Base-by-base conservation (phyloP, 495 filamentous ascomycete genomes). In the Entonaema liquescens region DNA sequence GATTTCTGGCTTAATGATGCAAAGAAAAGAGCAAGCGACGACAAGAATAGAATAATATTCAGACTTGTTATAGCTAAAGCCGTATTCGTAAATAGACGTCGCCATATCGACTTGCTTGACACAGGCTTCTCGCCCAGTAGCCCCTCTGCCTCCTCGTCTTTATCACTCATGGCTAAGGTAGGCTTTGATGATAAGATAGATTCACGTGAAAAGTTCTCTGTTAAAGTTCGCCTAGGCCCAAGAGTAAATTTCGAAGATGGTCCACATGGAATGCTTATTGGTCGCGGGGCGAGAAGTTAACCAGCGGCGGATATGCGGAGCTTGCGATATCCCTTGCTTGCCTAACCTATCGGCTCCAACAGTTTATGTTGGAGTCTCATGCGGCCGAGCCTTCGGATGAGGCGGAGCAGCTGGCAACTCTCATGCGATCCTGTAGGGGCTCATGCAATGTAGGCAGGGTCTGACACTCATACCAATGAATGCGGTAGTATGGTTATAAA, bases 11-110 rank as follows among this genome's bases (percentile, higher is more conserved):
- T 47, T 25, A 33, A 33, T 13, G 62, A 58, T 36, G 33, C 58
- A 1, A 42, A 40, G 53, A 71, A 71, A 6, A 71, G 62, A 33
- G 26, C 44, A 5, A 71, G 57, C 25, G 68, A 71, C 59, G 58
- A 59, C 33, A 25, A 28, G 35, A 71, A 71, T 21, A 67, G 12
- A 28, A 59, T 36, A 40, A 62, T 40, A 15, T 71, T 71, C n/a
- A 57, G 35, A 21, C 36, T 11, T 15, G 68, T 67, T 58, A 67
- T 52, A 6, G 57, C 6, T 53, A 71, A 3, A 4, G 38, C 19
- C 11, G 44, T 3, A 15, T 8, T 53, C 58, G 52, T 21, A 9
- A 33, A 54, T 35, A 33, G 44, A 11, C 23, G 50, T 12, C 15
- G 12, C 35, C 49, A 52, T 11, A n/a, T 62, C 9, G 23, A 29